Percentiles rank a stretch among this genome's conserved stretches.
phyloP scores from a whole-genome alignment of 75 land plant genomes.

The Pinus albicaulis region DNA sequence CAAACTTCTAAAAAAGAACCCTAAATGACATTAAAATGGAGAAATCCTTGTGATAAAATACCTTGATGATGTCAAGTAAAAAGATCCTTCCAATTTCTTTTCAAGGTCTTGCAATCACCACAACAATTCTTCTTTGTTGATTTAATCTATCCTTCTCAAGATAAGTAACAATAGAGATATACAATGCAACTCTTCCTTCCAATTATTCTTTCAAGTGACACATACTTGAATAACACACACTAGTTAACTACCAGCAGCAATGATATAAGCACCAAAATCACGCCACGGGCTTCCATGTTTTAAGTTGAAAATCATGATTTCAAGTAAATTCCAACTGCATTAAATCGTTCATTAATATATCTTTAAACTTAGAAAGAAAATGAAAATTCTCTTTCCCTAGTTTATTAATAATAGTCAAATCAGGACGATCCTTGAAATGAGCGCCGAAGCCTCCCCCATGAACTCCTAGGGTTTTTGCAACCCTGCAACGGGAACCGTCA shows the following conservation, averaged over 20 bases:
- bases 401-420: too few species aligned
- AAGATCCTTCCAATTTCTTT: not conserved
- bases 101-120: too few species aligned
- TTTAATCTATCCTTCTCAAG: too few species aligned
- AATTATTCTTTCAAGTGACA: not conserved
- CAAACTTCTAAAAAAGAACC: not conserved
- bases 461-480: too few species aligned
- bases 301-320: not conserved
- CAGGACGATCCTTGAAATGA: too few species aligned
- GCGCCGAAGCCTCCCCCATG: too few species aligned
- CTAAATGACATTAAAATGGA: not conserved
- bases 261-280: not conserved
- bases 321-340: not conserved
- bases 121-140: too few species aligned
- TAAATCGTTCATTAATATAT: not conserved
- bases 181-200: not conserved
- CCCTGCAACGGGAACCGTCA: too few species aligned
- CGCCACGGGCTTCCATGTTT: not conserved
- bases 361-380: not conserved
- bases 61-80: not conserved
- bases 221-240: not conserved
- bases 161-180: not conserved
- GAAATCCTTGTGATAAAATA: not conserved
- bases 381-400: too few species aligned
- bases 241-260: not conserved